Evolutionary conservation across 371 early-diverging fungal species (phyloP).

Genomic region (Parasitella parasitica): DNA sequence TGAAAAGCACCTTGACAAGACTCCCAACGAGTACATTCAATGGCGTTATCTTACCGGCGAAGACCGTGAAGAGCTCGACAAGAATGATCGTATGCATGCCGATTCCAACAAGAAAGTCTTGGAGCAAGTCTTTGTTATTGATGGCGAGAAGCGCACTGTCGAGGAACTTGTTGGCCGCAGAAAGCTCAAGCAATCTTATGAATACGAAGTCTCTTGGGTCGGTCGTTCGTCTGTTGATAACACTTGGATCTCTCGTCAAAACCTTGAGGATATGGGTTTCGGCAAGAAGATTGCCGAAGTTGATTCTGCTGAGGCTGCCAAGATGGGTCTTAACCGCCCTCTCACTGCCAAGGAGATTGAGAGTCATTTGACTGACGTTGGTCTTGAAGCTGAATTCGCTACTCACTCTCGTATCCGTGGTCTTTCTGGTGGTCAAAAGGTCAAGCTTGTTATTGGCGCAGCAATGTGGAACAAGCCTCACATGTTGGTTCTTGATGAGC

Average conservation of each 20-base stretch:
- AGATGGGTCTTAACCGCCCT: constrained; percentile 64
- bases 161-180: constrained; percentile 66
- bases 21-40: constrained; percentile 83
- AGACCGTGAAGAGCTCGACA: constrained; percentile 77
- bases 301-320: constrained; percentile 68
- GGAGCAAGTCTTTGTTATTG: constrained; percentile 60
- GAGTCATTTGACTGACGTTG: constrained; percentile 70
- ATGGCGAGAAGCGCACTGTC: constrained; percentile 64
- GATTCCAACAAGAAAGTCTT: constrained; percentile 67
- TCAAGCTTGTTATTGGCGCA: constrained; percentile 85
- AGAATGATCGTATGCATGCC: constrained; percentile 59
- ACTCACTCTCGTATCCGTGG: constrained; percentile 84
- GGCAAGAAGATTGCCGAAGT: constrained; percentile 64
- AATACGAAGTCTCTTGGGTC: constrained; percentile 68
- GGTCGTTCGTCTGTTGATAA: constrained; percentile 63
- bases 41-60: constrained; percentile 85
- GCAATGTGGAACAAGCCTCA: constrained; percentile 87
- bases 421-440: constrained; percentile 92
- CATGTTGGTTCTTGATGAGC: constrained; percentile 88
- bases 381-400: constrained; percentile 71
- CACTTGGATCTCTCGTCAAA: constrained; percentile 73
- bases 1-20: constrained; percentile 77
- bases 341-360: constrained; percentile 68
- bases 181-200: constrained; percentile 69
- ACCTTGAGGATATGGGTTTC: constrained; percentile 69